Base-by-base conservation (phyloP, 495 filamentous ascomycete species). In the Annulohypoxylon moriforme region DNA sequence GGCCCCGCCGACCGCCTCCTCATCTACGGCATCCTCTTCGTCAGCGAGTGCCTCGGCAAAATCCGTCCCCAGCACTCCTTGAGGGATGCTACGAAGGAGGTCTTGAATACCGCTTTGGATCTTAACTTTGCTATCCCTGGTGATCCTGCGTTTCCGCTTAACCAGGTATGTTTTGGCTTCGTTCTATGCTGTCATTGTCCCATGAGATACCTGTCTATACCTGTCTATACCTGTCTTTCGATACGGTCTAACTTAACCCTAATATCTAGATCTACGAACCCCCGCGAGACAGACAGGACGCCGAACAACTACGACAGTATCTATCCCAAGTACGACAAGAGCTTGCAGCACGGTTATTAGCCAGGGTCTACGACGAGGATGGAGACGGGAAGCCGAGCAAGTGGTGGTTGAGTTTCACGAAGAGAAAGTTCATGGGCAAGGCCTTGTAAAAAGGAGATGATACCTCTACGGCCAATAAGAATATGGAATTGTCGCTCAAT, bases 401-500 rank as follows among this genome's bases (percentile, higher is more conserved):
- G 89, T 98, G 94, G 92, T 99, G 96, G 96, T 84, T 99, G 72
- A 98, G 95, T 84, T 99, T 97, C 80, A 91, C 92, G 52, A 99
- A 98, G 88, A 89, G 96, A 79, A 97, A 97, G 86, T 99, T 99
- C 80, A 98, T 99, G 96, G 94, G 94, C 76, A 98, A 97, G 87
- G 89, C 88, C 74, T 85, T 94, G 78, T 93, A 84, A 82, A 73
- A 29, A 16, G 4, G 14, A 38, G 14, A 56, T 29, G 55, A 57
- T 36, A 31, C 11, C n/a, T 59, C 56, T 60, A 64, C 60, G 44
- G 11, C 13, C 10, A 38, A 68, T 60, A 68, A 14, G 55, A 44
- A 27, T 31, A 36, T 46, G 18, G 42, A 1, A 60, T 24, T 22
- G 31, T 46, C 52, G 16, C 24, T 1, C 7, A 61, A 65, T 10